phyloP scores from a whole-genome alignment of 495 filamentous ascomycete species.

The Beverwykella pulmonaria region DNA sequence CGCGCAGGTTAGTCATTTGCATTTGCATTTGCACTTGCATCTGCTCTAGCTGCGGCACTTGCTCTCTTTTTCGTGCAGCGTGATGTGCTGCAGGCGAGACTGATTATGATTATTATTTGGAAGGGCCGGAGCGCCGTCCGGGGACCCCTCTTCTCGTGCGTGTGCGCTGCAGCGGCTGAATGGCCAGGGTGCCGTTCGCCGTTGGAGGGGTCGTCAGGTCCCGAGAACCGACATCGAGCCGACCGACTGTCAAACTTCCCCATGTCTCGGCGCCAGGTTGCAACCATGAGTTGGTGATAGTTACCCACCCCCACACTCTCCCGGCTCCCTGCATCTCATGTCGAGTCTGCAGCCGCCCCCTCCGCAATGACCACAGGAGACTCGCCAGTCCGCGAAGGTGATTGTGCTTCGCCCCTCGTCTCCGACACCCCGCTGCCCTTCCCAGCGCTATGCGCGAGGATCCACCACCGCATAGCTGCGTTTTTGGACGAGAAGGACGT shows the following conservation, averaged over 20 bases:
- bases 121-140: no score
- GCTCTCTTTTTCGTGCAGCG: not conserved
- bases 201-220: not conserved
- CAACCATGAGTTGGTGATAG: not conserved
- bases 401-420: conserved; percentile 25
- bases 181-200: no score
- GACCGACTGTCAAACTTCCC: no score
- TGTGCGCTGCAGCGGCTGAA: no score
- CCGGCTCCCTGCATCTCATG: conserved; percentile 30
- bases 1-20: not conserved
- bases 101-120: no score
- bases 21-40: no score
- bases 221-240: not conserved
- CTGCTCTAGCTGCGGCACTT: not conserved
- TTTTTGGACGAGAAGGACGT: conserved; percentile 68
- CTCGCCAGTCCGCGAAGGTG: not conserved
- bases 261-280: not conserved
- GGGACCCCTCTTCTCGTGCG: no score
- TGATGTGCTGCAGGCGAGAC: not conserved
- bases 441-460: conserved; percentile 56
- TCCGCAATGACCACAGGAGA: conserved; percentile 30
- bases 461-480: conserved; percentile 64
- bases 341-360: conserved; percentile 27
- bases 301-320: not conserved
- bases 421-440: conserved; percentile 35